Percentiles rank a stretch among this genome's conserved stretches.
Conservation (phyloP, 75 land plant species). For the Azolla pinnata region DNA sequence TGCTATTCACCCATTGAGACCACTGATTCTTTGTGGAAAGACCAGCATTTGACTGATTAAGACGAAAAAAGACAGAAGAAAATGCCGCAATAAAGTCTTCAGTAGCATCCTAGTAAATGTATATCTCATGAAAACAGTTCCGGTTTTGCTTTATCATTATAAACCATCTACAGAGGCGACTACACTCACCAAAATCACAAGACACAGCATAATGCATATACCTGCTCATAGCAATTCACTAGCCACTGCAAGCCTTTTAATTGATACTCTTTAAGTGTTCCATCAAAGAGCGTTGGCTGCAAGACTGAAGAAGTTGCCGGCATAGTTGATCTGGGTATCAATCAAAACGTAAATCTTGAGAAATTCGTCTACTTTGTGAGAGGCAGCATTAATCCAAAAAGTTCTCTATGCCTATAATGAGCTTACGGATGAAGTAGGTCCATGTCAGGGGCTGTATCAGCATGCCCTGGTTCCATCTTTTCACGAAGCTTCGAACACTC, state of each 20-base stretch:
- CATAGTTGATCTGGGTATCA: slow-evolving; percentile 99
- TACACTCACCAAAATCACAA: no score
- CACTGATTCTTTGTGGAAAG: no score
- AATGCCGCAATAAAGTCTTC: no score
- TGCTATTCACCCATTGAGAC: no score
- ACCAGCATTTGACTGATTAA: no score
- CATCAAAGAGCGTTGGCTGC: slow-evolving; percentile 75
- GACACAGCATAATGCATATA: no score
- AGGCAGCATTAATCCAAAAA: not conserved
- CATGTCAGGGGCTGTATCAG: slow-evolving; percentile 45
- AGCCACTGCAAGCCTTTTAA: slow-evolving; percentile 98
- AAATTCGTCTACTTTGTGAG: not conserved
- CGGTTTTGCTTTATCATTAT: no score
- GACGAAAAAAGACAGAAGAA: no score
- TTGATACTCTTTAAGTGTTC: slow-evolving; percentile 87
- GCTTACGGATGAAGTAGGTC: slow-evolving; percentile 90
- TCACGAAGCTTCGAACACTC: slow-evolving; percentile 67
- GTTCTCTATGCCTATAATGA: not conserved
- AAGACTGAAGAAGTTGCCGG: slow-evolving; percentile 81
- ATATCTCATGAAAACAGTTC: no score
- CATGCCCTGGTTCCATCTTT: slow-evolving; percentile 21
- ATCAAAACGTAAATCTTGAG: no score
- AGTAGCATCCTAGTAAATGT: no score
- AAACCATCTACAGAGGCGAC: no score
- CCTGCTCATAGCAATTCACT: slow-evolving; percentile 99